Percentiles rank a stretch among this genome's conserved stretches.
These are phyloP conservation scores for Diacronema lutheri DNA, from an alignment of 78 protist species.

Conservation along the genomic window DNA sequence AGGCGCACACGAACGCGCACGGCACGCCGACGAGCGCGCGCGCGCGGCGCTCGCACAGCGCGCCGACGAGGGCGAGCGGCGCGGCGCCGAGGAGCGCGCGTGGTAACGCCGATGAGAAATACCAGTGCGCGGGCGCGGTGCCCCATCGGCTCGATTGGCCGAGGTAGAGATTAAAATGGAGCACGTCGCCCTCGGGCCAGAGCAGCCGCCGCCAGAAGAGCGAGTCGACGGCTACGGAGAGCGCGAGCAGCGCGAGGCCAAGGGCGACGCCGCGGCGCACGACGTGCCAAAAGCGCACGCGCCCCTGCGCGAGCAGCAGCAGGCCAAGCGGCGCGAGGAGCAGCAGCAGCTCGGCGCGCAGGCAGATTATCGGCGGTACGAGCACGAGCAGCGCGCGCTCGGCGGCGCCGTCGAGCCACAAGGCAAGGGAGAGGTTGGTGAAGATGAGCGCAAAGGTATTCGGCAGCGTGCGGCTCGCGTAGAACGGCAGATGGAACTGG, in stretches of 20 bases:
- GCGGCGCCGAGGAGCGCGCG: slow-evolving; percentile 37
- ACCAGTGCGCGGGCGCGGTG: slow-evolving; percentile 77
- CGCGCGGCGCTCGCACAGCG: not conserved
- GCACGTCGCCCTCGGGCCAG: slow-evolving; percentile 90
- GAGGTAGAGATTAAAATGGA: slow-evolving; percentile 72
- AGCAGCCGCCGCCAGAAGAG: slow-evolving; percentile 68
- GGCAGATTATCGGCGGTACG: slow-evolving; percentile 43
- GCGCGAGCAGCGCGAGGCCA: not conserved
- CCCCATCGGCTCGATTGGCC: slow-evolving; percentile 79
- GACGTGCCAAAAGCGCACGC: not conserved
- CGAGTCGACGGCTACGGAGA: slow-evolving; percentile 61
- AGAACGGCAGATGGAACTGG: slow-evolving; percentile 81
- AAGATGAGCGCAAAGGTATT: slow-evolving; percentile 79
- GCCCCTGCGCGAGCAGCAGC: not conserved
- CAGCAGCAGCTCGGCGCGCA: slow-evolving; percentile 58
- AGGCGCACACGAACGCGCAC: not conserved
- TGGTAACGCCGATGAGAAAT: slow-evolving; percentile 77
- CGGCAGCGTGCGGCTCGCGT: slow-evolving; percentile 80
- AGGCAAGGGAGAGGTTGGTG: slow-evolving; percentile 41
- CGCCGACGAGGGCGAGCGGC: slow-evolving; percentile 1
- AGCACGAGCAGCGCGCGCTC: slow-evolving; percentile 32
- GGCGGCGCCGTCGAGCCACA: slow-evolving; percentile 37
- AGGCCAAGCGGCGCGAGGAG: slow-evolving; percentile 27
- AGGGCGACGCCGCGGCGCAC: slow-evolving; percentile 14
- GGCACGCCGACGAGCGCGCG: not conserved